phyloP scores from a whole-genome alignment of 2,329 filamentous ascomycete species.

The Alternaria brassicae region DNA sequence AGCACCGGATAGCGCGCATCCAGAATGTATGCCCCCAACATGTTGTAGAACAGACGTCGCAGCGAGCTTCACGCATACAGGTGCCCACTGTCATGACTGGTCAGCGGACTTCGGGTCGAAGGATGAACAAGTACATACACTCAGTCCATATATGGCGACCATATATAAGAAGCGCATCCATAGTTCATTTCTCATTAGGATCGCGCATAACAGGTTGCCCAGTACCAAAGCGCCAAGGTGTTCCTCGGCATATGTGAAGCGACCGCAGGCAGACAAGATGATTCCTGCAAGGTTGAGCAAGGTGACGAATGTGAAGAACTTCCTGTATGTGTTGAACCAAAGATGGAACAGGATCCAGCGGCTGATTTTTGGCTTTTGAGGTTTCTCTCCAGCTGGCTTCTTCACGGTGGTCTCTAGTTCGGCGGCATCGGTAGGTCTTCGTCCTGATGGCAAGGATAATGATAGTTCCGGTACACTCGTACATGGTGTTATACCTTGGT shows the following conservation, averaged over 20 bases:
- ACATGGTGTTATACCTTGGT: slow-evolving; percentile 45
- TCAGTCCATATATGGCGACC: slow-evolving; percentile 41
- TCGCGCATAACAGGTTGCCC: slow-evolving; percentile 42
- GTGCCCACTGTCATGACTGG: slow-evolving; percentile 37
- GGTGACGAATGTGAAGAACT: slow-evolving; percentile 45
- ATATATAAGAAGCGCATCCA: slow-evolving; percentile 45
- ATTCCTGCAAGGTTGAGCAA: slow-evolving; percentile 42
- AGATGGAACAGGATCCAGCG: slow-evolving; percentile 42
- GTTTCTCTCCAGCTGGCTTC: slow-evolving; percentile 17
- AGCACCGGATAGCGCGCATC: slow-evolving; percentile 46
- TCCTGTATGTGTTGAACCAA: slow-evolving; percentile 49
- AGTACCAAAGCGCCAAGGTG: slow-evolving; percentile 45
- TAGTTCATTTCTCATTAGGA: slow-evolving; percentile 45
- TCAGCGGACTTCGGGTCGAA: slow-evolving; percentile 7
- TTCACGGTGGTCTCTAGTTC: slow-evolving; percentile 24
- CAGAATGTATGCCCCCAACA: slow-evolving; percentile 46
- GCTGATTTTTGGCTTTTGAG: slow-evolving; percentile 32
- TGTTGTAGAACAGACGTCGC: slow-evolving; percentile 45
- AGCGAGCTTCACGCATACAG: slow-evolving; percentile 38
- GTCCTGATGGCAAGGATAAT: slow-evolving; percentile 28
- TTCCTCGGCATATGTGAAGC: slow-evolving; percentile 43
- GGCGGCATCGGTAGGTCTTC: slow-evolving; percentile 27
- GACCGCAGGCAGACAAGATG: slow-evolving; percentile 35
- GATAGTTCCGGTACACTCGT: slow-evolving; percentile 44
- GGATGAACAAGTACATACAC: slow-evolving; percentile 23